These are phyloP conservation scores for Xylaria intraflava DNA, from an alignment of 495 filamentous ascomycete genomes.

Conservation along the genomic window DNA sequence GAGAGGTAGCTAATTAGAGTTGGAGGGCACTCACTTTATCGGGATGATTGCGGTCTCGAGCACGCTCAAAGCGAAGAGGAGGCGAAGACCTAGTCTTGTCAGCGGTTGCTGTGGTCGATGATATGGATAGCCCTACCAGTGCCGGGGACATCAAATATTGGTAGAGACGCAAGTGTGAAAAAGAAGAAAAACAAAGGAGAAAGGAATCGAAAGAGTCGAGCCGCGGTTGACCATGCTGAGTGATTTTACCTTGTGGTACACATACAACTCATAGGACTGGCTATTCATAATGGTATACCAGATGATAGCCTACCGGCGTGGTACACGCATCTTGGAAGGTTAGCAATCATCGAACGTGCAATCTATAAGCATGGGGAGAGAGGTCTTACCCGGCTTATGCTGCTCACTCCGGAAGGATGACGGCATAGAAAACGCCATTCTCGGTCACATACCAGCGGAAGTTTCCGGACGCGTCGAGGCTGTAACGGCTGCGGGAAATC, in stretches of 20 bases:
- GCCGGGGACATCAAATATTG: neutral
- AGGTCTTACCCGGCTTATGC: neutral
- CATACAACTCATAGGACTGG: neutral
- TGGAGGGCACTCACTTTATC: neutral
- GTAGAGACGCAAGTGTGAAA: neutral
- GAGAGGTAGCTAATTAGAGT: neutral
- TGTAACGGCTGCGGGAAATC: slow-evolving; percentile 39
- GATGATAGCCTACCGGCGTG: neutral
- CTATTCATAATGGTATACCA: neutral
- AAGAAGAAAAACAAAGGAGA: neutral
- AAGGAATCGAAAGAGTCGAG: neutral
- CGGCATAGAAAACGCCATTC: slow-evolving; percentile 45
- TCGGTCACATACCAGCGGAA: slow-evolving; percentile 44
- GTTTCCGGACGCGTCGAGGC: slow-evolving; percentile 43
- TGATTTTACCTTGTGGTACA: neutral
- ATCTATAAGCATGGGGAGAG: neutral
- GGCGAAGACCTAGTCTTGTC: neutral
- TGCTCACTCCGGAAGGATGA: slow-evolving; percentile 29
- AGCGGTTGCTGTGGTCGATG: neutral
- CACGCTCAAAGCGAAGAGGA: no score
- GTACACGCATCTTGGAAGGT: neutral
- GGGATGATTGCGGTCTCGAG: neutral
- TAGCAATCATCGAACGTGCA: neutral
- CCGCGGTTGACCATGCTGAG: neutral
- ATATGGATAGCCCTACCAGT: neutral